These are phyloP conservation scores for Pythium chondricola DNA, from an alignment of 352 stramenopile genomes.

Conservation along the genomic window DNA sequence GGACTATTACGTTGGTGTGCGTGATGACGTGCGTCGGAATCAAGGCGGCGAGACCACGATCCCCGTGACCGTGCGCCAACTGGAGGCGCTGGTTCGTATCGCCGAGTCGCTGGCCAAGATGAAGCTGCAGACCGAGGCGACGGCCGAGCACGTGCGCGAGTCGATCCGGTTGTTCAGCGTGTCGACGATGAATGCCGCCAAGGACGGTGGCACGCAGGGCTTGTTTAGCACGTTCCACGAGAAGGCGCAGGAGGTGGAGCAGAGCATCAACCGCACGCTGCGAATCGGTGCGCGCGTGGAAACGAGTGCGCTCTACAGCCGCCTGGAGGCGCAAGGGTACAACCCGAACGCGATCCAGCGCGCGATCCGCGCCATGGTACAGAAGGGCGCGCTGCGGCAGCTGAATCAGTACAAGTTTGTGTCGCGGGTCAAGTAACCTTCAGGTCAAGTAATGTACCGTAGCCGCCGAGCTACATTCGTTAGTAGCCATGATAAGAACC, in stretches of 20 bases:
- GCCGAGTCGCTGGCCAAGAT: conserved; percentile 98
- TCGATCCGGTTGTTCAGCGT: conserved; percentile 97
- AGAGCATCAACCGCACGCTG: conserved; percentile 78
- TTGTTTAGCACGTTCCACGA: conserved; percentile 77
- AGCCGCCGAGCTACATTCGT: too few relatives aligned
- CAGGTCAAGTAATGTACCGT: too few relatives aligned
- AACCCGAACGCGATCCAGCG: conserved; percentile 84
- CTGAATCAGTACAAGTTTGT: conserved; percentile 88
- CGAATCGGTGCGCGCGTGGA: conserved; percentile 76
- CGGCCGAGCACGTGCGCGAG: conserved; percentile 92
- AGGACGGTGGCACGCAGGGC: conserved; percentile 83
- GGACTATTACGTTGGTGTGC: conserved; percentile 97
- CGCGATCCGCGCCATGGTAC: conserved; percentile 81
- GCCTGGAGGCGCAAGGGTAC: conserved; percentile 76
- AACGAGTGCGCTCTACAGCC: conserved; percentile 72
- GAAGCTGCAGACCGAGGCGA: conserved; percentile 86
- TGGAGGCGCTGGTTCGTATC: conserved; percentile 97
- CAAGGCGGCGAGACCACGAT: conserved; percentile 76
- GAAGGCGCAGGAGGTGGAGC: conserved; percentile 77
- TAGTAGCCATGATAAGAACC: too few relatives aligned
- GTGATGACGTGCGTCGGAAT: conserved; percentile 92
- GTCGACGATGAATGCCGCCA: conserved; percentile 97
- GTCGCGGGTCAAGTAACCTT: conserved; percentile 58
- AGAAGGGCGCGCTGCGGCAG: conserved; percentile 73
- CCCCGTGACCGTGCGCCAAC: conserved; percentile 97